Conservation (phyloP, 257 asterid genomes). For the Salvia rosmarinus region DNA sequence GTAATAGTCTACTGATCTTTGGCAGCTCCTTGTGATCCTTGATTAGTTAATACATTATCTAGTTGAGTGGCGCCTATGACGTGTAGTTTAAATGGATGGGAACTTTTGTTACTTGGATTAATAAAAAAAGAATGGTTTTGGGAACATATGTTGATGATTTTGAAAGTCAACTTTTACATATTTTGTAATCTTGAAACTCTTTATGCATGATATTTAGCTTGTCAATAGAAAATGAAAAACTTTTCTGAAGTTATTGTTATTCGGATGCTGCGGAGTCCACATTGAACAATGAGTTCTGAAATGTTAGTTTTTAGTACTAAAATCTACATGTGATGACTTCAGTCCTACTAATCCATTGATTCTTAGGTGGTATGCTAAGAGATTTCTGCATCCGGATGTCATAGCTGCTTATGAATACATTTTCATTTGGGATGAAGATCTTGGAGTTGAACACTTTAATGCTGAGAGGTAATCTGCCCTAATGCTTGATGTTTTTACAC, state of each 20-base stretch:
- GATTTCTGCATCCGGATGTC: constrained; percentile 95
- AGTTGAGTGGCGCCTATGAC: constrained; percentile 6
- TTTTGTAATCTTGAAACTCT: constrained; percentile 6
- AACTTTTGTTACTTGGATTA: constrained; percentile 12
- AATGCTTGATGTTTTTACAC: constrained; percentile 27
- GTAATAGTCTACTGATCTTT: constrained; percentile 43
- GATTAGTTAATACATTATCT: constrained; percentile 11
- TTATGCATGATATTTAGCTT: constrained; percentile 12
- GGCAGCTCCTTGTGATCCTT: constrained; percentile 25
- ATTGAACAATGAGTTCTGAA: background rate
- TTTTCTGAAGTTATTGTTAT: constrained; percentile 3
- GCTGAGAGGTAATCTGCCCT: constrained; percentile 61
- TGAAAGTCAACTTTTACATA: background rate
- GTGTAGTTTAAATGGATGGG: background rate
- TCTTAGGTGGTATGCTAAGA: constrained; percentile 97
- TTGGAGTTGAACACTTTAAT: constrained; percentile 96
- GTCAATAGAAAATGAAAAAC: constrained; percentile 2
- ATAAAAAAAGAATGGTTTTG: background rate
- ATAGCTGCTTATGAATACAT: constrained; percentile 95
- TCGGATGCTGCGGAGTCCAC: constrained; percentile 13
- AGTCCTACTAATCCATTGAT: constrained; percentile 27
- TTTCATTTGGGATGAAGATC: constrained; percentile 99
- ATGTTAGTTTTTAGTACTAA: background rate
- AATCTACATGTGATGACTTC: constrained; percentile 19
- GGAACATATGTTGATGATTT: constrained; percentile 16